phyloP scores from a whole-genome alignment of 2,329 filamentous ascomycete species.

The Pestalotiopsis sp. region DNA sequence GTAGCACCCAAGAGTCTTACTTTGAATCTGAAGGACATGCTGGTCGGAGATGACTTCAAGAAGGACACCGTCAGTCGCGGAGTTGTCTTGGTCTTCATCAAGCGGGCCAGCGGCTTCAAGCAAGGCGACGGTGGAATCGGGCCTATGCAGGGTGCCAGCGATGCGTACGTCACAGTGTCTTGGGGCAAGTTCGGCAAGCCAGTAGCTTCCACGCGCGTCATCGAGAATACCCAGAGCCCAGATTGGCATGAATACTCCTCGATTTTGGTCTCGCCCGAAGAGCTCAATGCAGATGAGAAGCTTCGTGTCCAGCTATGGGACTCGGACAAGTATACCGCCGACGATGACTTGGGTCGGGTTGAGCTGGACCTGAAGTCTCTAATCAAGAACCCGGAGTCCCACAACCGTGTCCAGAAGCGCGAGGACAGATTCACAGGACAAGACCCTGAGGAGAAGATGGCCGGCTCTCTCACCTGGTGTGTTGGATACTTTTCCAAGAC shows the following conservation, averaged over 20 bases:
- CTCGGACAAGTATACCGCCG: conserved; percentile 71
- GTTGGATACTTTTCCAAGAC: conserved; percentile 74
- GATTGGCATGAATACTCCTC: conserved; percentile 72
- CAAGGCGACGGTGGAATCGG: conserved; percentile 68
- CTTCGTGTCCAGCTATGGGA: conserved; percentile 76
- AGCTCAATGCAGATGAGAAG: conserved; percentile 72
- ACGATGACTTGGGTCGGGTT: conserved; percentile 75
- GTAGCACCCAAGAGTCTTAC: conserved; percentile 77
- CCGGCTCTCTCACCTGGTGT: conserved; percentile 69
- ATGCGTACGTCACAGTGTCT: conserved; percentile 72
- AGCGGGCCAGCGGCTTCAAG: conserved; percentile 70
- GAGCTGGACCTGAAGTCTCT: conserved; percentile 68
- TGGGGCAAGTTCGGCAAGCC: conserved; percentile 80
- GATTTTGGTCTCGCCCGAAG: conserved; percentile 70
- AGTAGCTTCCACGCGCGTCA: conserved; percentile 66
- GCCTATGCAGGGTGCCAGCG: conserved; percentile 63
- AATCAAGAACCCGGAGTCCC: conserved; percentile 61
- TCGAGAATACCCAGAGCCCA: conserved; percentile 67
- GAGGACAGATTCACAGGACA: conserved; percentile 68
- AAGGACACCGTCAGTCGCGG: conserved; percentile 70
- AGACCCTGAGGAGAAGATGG: conserved; percentile 68
- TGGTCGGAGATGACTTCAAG: conserved; percentile 78
- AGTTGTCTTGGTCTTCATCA: conserved; percentile 67
- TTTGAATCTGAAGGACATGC: conserved; percentile 75
- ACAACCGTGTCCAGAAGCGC: conserved; percentile 64